Evolutionary conservation across 768 basidiomycete species (phyloP).

Genomic region (Astraeus odoratus): DNA sequence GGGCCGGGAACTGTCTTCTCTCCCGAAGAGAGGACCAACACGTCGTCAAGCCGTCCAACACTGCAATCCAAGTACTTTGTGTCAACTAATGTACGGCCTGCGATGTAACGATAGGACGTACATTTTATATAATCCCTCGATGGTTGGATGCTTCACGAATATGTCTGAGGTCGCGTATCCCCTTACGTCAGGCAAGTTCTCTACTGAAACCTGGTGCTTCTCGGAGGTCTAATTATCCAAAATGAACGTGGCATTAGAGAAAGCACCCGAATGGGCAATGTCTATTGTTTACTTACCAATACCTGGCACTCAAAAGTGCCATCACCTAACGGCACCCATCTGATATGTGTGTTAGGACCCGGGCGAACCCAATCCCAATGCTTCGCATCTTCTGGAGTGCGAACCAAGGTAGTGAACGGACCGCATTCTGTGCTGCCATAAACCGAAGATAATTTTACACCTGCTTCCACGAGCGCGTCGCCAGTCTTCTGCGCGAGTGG

Average conservation of each 20-base stretch:
- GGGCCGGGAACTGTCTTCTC: constrained; percentile 29
- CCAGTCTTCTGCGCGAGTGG: constrained; percentile 31
- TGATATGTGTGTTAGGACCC: constrained; percentile 14
- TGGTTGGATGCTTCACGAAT: constrained; percentile 37
- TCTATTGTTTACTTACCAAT: constrained; percentile 20
- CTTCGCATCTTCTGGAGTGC: constrained; percentile 15
- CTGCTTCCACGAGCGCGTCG: constrained; percentile 26
- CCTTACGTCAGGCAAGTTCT: constrained; percentile 30
- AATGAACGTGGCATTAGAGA: background rate
- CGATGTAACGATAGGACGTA: constrained; percentile 14
- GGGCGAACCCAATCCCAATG: constrained; percentile 31
- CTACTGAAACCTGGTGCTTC: constrained; percentile 22
- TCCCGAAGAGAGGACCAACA: constrained; percentile 24
- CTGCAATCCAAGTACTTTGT: too few relatives aligned
- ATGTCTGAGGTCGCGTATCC: constrained; percentile 42
- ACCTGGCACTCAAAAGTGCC: constrained; percentile 33
- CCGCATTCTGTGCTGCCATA: constrained; percentile 38
- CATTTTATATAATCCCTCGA: constrained; percentile 38
- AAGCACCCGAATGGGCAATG: background rate
- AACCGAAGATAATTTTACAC: constrained; percentile 25
- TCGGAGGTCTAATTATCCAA: constrained; percentile 18
- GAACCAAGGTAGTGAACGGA: constrained; percentile 9
- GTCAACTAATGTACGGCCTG: background rate
- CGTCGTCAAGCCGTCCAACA: constrained; percentile 33
- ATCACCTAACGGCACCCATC: constrained; percentile 33